These are phyloP conservation scores for Cladosporium sphaerospermum DNA, from an alignment of 2,329 filamentous ascomycete genomes.

Conservation along the genomic window DNA sequence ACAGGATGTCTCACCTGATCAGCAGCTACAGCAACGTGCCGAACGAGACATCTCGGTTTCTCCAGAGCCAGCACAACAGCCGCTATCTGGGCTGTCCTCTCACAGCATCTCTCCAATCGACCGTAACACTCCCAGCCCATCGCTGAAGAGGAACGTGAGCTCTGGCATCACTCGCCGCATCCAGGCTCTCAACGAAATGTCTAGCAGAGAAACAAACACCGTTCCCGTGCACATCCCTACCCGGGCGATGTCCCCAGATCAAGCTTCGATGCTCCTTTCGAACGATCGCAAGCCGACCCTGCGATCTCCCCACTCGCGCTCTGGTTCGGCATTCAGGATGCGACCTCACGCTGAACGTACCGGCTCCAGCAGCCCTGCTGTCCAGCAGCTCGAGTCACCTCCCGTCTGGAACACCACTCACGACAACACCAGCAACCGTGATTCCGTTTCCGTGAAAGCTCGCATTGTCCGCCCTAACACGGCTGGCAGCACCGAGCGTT, in stretches of 20 bases:
- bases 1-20: slow-evolving; percentile 1
- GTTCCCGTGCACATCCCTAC: slow-evolving; percentile 14
- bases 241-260: slow-evolving; percentile 16
- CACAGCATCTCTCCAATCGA: slow-evolving; percentile 23
- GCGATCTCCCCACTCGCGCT: slow-evolving; percentile 6
- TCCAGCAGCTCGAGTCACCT: slow-evolving; percentile 21
- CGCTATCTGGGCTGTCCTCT: background rate
- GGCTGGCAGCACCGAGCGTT: slow-evolving; percentile 30
- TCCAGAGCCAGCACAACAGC: background rate
- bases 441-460: slow-evolving; percentile 84
- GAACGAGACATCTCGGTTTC: background rate
- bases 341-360: slow-evolving; percentile 7
- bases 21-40: slow-evolving; percentile 2
- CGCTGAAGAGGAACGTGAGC: slow-evolving; percentile 67
- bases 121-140: slow-evolving; percentile 29
- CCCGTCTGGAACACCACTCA: slow-evolving; percentile 38
- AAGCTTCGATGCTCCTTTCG: slow-evolving; percentile 7
- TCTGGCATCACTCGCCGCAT: slow-evolving; percentile 92
- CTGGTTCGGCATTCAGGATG: slow-evolving; percentile 2
- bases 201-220: slow-evolving; percentile 19
- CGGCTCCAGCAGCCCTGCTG: slow-evolving; percentile 11
- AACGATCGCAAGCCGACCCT: slow-evolving; percentile 6
- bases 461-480: slow-evolving; percentile 66
- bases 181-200: slow-evolving; percentile 79
- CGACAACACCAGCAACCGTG: slow-evolving; percentile 43